Conservation (phyloP, 305 asterid genomes). For the Plantago rigida region DNA sequence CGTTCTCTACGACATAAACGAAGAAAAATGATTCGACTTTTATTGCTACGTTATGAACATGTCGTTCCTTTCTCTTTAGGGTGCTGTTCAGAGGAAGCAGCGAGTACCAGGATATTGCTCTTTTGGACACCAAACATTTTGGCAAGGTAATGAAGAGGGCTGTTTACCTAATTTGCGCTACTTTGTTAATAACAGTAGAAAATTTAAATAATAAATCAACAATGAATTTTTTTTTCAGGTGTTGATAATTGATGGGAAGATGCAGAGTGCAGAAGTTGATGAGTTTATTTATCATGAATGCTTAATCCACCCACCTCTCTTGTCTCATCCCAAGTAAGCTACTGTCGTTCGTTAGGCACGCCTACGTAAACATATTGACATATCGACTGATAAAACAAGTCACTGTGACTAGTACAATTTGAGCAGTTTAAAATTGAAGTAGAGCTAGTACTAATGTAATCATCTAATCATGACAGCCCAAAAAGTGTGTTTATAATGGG, state of each 20-base stretch:
- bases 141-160: constrained; percentile 52
- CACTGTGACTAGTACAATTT: too few relatives aligned
- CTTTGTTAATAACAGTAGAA: not conserved
- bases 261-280: constrained; percentile 97
- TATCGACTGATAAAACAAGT: too few relatives aligned
- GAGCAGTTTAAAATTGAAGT: too few relatives aligned
- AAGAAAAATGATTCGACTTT: not conserved
- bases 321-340: constrained; percentile 77
- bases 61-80: constrained; percentile 26
- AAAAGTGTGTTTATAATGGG: constrained; percentile 80
- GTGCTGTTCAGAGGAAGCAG: constrained; percentile 86
- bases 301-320: constrained; percentile 86
- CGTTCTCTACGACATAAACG: too few relatives aligned
- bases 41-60: not conserved
- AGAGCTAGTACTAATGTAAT: not conserved
- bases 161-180: not conserved
- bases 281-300: constrained; percentile 94
- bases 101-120: constrained; percentile 87
- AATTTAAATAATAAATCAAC: not conserved
- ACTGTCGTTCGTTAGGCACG: not conserved
- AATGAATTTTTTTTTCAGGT: constrained; percentile 37
- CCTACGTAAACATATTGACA: not conserved
- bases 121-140: constrained; percentile 76
- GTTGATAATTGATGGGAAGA: constrained; percentile 93
- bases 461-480: constrained; percentile 42